Evolutionary conservation across 805 yeast species (phyloP), one percentile per base, ranked within the genome.

Genomic region (Kregervanrija pseudodelftensis): DNA sequence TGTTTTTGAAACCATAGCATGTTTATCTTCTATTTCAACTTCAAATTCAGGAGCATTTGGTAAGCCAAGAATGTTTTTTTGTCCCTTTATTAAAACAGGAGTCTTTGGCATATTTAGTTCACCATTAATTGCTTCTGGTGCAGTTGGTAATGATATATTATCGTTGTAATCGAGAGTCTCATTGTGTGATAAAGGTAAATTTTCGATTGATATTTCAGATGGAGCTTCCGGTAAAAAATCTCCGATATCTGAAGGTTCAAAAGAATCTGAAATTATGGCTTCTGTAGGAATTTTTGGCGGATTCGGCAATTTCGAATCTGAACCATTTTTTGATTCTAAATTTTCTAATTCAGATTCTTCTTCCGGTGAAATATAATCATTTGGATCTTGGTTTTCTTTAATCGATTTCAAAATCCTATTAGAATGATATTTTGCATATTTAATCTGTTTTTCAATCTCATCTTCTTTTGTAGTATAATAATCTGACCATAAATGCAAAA

Each of bases 391-490:
- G 1, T 79, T 80, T 7, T 58, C 58, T 47, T 67, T 73, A 34
- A 68, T 52, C 0, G 77, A 69, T 49, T 68, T 73, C 42, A 81
- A 57, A 28, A 82, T 80, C 34, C 85, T 62, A 8, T 77, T 72
- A 12, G 82, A 76, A 49, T 79, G 83, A 56, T 67, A 81, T 57
- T 81, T 81, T 12, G 85, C 76, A 51, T 76, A 84, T 55, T 77
- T 79, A 39, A 72, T 67, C 55, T 77, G 76, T 58, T 48, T 50
- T 17, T 49, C 58, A 41, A 57, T 50, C 31, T 45, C 61, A 16
- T 44, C 54, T n/a, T 45, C 45, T 10, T 58, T 55, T 34, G 37
- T 58, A 3, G 28, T 13, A 32, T 46, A 50, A 10, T 50, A 42
- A 1, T 52, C 54, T 2, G 54, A 55, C 82, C 70, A 77, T 12